Conservation (phyloP, 352 stramenopile species). For the Elongisporangium senticosum region DNA sequence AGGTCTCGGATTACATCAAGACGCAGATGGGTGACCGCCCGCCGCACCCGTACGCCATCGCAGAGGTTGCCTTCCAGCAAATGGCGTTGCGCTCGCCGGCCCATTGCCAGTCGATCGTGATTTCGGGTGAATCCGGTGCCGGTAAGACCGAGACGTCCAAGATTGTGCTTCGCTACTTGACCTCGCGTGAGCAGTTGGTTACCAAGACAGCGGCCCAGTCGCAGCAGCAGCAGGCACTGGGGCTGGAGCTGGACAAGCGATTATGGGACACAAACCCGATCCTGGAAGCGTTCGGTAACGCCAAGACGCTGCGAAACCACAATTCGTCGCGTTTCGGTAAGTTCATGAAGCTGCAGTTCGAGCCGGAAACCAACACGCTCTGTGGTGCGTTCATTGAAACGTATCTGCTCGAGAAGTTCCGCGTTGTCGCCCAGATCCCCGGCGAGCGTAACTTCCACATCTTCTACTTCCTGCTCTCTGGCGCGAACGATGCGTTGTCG, state of each 20-base stretch:
- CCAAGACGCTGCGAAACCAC: conserved; percentile 86
- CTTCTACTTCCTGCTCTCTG: conserved; percentile 87
- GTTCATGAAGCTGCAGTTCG: conserved; percentile 90
- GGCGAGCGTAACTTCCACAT: conserved; percentile 90
- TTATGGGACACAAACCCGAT: conserved; percentile 88
- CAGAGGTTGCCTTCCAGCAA: conserved; percentile 87
- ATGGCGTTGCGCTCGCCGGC: conserved; percentile 77
- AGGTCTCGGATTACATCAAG: conserved; percentile 86
- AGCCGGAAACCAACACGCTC: conserved; percentile 62
- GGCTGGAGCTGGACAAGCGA: conserved; percentile 79
- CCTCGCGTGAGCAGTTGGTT: conserved; percentile 67
- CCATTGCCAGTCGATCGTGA: conserved; percentile 85
- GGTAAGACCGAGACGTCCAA: conserved; percentile 89
- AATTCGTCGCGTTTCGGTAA: conserved; percentile 86
- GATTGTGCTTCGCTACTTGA: conserved; percentile 86
- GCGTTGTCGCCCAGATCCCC: conserved; percentile 80
- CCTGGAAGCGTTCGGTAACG: conserved; percentile 84
- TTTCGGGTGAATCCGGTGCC: conserved; percentile 81
- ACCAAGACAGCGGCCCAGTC: conserved; percentile 28
- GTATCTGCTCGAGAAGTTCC: conserved; percentile 88
- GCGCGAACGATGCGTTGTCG: conserved; percentile 53
- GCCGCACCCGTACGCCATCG: conserved; percentile 79
- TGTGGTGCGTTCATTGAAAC: conserved; percentile 82
- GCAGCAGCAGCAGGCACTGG: conserved; percentile 45
- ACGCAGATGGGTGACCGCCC: conserved; percentile 83